Percentiles rank a stretch among this genome's conserved stretches.
These are phyloP conservation scores for Calonectria honghensis DNA, from an alignment of 2,329 filamentous ascomycete genomes.

Conservation along the genomic window DNA sequence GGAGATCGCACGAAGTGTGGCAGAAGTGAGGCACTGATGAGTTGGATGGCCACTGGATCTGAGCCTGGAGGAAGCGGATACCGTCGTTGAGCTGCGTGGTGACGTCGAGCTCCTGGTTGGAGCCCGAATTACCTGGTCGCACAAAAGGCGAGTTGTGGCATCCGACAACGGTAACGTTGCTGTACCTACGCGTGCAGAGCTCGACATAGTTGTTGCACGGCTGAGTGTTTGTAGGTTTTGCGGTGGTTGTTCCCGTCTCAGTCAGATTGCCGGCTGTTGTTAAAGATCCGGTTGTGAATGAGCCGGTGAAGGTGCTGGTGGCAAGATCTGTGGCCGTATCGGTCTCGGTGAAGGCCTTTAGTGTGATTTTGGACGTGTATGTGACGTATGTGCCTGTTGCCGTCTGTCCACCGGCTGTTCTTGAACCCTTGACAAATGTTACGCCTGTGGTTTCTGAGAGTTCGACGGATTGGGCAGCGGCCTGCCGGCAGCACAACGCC, in stretches of 20 bases:
- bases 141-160: slow-evolving; percentile 90
- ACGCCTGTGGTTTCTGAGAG: slow-evolving; percentile 59
- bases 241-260: slow-evolving; percentile 62
- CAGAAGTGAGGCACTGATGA: slow-evolving; percentile 81
- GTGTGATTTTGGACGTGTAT: slow-evolving; percentile 53
- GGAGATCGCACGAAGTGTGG: slow-evolving; percentile 87
- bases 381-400: slow-evolving; percentile 54
- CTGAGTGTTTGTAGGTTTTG: slow-evolving; percentile 79
- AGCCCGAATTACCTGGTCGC: slow-evolving; percentile 80
- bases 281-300: slow-evolving; percentile 60
- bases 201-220: slow-evolving; percentile 88
- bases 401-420: slow-evolving; percentile 61
- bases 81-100: slow-evolving; percentile 86
- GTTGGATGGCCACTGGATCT: slow-evolving; percentile 76
- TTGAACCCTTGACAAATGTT: slow-evolving; percentile 61
- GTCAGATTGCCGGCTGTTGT: slow-evolving; percentile 64
- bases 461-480: slow-evolving; percentile 54
- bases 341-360: slow-evolving; percentile 41
- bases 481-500: slow-evolving; percentile 50
- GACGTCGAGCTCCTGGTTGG: slow-evolving; percentile 84
- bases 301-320: slow-evolving; percentile 68
- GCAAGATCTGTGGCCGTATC: slow-evolving; percentile 47
- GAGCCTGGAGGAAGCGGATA: slow-evolving; percentile 77
- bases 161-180: slow-evolving; percentile 86
- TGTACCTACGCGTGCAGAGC: slow-evolving; percentile 84